A percentile compares a stretch with the other conserved stretches of the same genome.
Evolutionary conservation across 2,329 filamentous ascomycete species (phyloP).

Genomic region (Coniella vitis): DNA sequence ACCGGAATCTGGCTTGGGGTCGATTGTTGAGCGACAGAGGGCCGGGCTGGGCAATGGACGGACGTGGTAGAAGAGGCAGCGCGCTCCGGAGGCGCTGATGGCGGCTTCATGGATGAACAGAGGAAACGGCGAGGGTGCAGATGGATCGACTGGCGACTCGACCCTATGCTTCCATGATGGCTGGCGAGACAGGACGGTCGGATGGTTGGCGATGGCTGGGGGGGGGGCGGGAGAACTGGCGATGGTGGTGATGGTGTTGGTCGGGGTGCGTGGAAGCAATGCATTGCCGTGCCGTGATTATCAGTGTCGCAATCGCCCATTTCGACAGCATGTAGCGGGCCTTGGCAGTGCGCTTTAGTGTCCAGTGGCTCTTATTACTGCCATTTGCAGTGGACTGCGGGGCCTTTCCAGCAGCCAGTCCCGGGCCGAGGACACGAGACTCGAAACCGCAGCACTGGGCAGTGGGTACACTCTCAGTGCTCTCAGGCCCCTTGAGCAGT

Average conservation of each 20-base stretch:
- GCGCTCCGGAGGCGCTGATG: conserved; percentile 10
- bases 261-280: neutral
- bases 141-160: neutral
- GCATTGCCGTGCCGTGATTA: neutral
- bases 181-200: neutral
- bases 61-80: conserved; percentile 10
- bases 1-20: too few relatives aligned
- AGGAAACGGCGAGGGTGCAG: neutral
- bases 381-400: too few relatives aligned
- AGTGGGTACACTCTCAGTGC: too few relatives aligned
- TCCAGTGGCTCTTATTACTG: too few relatives aligned
- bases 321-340: too few relatives aligned
- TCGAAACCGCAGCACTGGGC: too few relatives aligned
- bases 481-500: too few relatives aligned
- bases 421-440: too few relatives aligned
- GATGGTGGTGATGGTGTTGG: neutral
- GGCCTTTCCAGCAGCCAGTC: too few relatives aligned
- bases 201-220: neutral
- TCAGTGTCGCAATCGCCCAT: neutral
- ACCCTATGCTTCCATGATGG: neutral
- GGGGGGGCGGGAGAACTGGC: neutral
- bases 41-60: neutral
- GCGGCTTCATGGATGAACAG: conserved; percentile 10
- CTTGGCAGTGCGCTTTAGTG: too few relatives aligned
- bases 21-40: neutral